Evolutionary conservation across 257 asterid species (phyloP).

Genomic region (Solanum etuberosum): DNA sequence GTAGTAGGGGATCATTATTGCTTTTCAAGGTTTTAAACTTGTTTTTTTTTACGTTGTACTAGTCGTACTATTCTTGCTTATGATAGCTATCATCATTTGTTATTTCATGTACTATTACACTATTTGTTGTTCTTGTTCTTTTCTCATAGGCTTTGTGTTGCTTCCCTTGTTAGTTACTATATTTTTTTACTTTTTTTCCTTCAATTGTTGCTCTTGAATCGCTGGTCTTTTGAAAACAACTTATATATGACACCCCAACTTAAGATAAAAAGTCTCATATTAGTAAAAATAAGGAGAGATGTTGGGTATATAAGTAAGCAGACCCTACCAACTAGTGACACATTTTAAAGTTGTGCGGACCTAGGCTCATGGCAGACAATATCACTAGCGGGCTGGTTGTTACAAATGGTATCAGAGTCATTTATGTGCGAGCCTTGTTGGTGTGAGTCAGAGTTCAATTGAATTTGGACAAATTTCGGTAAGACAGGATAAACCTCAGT

Average conservation of each 20-base stretch:
- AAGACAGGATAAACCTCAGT: too few relatives aligned
- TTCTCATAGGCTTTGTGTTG: too few relatives aligned
- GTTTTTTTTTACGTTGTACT: neutral
- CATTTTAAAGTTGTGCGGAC: neutral
- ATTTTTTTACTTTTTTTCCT: too few relatives aligned
- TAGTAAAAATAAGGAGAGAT: too few relatives aligned
- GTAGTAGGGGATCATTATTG: neutral
- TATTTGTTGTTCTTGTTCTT: too few relatives aligned
- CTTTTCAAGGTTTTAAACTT: neutral
- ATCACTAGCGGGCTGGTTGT: too few relatives aligned
- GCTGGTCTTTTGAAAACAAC: too few relatives aligned
- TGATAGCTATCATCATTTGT: neutral
- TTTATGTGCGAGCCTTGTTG: too few relatives aligned
- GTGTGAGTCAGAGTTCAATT: neutral
- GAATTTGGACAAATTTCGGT: neutral
- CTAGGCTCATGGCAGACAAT: neutral
- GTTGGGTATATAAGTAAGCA: neutral
- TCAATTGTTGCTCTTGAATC: too few relatives aligned
- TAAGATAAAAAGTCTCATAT: neutral
- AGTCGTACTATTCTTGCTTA: neutral
- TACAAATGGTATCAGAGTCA: too few relatives aligned
- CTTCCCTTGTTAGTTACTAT: too few relatives aligned
- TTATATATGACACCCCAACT: neutral
- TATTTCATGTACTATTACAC: neutral
- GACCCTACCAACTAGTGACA: neutral